phyloP scores from a whole-genome alignment of 1,284 basidiomycete species.

The Irpex sp. region DNA sequence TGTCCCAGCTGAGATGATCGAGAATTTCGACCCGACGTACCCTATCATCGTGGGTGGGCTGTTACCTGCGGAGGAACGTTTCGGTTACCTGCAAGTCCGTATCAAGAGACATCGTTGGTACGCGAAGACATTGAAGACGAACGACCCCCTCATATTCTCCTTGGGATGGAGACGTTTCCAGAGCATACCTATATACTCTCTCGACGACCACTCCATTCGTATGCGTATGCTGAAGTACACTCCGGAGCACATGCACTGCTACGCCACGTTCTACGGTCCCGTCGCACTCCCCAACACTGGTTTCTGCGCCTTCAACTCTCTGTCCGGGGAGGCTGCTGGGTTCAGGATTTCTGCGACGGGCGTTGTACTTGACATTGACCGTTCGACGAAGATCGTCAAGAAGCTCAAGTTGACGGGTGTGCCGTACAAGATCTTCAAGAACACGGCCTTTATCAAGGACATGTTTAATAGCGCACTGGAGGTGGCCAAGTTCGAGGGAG shows the following conservation, averaged over 20 bases:
- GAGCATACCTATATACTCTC: constrained; percentile 89
- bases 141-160: constrained; percentile 95
- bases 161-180: constrained; percentile 98
- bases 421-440: constrained; percentile 98
- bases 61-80: constrained; percentile 87
- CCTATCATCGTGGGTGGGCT: constrained; percentile 94
- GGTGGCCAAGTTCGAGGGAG: constrained; percentile 98
- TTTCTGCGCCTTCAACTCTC: constrained; percentile 94
- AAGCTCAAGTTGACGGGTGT: constrained; percentile 96
- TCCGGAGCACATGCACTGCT: constrained; percentile 99
- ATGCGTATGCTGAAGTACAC: constrained; percentile 99
- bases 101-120: constrained; percentile 98
- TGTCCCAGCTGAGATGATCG: constrained; percentile 90
- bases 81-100: constrained; percentile 93
- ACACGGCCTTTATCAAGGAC: constrained; percentile 97
- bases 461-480: constrained; percentile 95
- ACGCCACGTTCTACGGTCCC: constrained; percentile 95
- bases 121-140: constrained; percentile 90
- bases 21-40: constrained; percentile 89
- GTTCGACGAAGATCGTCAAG: constrained; percentile 94
- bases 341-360: constrained; percentile 95
- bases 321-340: constrained; percentile 61
- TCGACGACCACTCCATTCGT: constrained; percentile 95
- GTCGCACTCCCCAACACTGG: constrained; percentile 93
- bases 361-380: constrained; percentile 92